phyloP scores from a whole-genome alignment of 805 yeast species.

The Kuraishia cidri region DNA sequence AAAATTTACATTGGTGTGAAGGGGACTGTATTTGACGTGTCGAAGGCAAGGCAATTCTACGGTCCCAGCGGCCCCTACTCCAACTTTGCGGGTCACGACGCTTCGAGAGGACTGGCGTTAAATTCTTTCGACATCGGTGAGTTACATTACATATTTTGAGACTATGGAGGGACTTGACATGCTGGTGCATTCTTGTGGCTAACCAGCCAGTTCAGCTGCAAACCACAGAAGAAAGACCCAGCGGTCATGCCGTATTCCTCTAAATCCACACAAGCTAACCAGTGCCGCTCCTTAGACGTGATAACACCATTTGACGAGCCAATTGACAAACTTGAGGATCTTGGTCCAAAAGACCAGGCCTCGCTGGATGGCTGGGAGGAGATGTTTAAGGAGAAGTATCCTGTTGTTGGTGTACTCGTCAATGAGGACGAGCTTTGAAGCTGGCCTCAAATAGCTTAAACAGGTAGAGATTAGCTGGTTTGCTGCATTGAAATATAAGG shows the following conservation, averaged over 20 bases:
- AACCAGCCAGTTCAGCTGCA: too few relatives aligned
- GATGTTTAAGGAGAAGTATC: constrained; percentile 76
- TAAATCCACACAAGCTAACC: neutral
- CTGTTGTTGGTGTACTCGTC: constrained; percentile 65
- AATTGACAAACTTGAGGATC: constrained; percentile 60
- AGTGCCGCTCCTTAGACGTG: constrained; percentile 20
- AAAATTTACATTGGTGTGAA: constrained; percentile 80
- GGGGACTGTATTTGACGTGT: constrained; percentile 81
- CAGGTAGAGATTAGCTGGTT: neutral
- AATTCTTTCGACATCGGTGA: constrained; percentile 68
- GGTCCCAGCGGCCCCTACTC: constrained; percentile 96
- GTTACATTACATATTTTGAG: constrained; percentile 7
- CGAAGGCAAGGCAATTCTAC: constrained; percentile 73
- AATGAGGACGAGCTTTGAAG: constrained; percentile 15
- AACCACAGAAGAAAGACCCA: too few relatives aligned
- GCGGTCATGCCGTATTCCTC: too few relatives aligned
- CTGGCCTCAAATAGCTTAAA: constrained; percentile 1
- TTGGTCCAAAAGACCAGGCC: constrained; percentile 49
- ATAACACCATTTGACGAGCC: constrained; percentile 69
- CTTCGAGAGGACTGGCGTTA: constrained; percentile 83
- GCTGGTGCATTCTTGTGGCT: too few relatives aligned
- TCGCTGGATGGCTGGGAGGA: constrained; percentile 80
- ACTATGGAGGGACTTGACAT: neutral
- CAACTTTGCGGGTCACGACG: constrained; percentile 94
- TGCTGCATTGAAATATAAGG: neutral